Base-by-base conservation (phyloP, 2,329 filamentous ascomycete species). In the Rhinocladiella mackenziei region DNA sequence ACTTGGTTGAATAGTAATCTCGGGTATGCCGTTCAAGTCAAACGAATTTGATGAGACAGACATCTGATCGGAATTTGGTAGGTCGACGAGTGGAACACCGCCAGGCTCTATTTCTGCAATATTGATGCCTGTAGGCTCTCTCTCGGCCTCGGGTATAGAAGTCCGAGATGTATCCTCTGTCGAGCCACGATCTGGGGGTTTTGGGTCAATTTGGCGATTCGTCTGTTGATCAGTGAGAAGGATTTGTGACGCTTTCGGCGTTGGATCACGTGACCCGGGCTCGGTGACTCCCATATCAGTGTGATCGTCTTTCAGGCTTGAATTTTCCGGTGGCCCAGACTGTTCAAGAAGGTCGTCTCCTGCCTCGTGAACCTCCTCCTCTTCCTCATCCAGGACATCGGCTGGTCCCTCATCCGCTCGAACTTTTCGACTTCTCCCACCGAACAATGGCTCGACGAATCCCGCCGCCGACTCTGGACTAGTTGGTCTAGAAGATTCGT, bases 391-490 rank as follows among this genome's bases (percentile, higher is more conserved):
- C 0, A 36, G 19, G 6, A 19, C 26, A 10, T 30, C 15, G 6
- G 9, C 14, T 8, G 32, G 25, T 18, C 20, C 22, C 9, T 44
- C 40, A 4, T 38, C 42, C 6, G 34, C 13, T n/a, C 33, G 36
- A 9, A 9, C 14, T 13, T 33, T 15, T 19, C 29, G 34, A 25
- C 35, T 33, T n/a, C 15, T 34, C 8, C 35, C 71, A 1, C 75
- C 78, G 30, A 84, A 84, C 57, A 78, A 70, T 2, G 88, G 85
- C 15, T 76, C 72, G 74, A 60, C 77, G 35, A 66, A 64, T 10
- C 83, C 70, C 40, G 81, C 83, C 13, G 47, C 42, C 1, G 88
- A 94, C 11, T 85, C 82, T 0, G 92, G 91, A 26, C 89, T 96
- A 1, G 80, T 83, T 1, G 89, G 86, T 35, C 82, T 76, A 8